Base-by-base conservation (phyloP, 345 rosid genomes). In the Mallotus nudiflorus region DNA sequence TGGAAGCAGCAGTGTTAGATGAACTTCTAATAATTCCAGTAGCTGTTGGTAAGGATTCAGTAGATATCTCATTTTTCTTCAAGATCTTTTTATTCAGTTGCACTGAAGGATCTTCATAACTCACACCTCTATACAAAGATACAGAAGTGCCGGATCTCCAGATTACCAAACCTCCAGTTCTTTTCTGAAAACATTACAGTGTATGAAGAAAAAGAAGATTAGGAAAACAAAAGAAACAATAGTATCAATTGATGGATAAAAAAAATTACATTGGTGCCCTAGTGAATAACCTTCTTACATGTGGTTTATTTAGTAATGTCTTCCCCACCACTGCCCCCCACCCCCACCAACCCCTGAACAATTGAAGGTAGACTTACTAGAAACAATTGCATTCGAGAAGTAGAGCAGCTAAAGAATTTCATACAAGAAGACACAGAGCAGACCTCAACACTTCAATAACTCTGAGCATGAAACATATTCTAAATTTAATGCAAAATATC, bases 131-230 rank as follows among this genome's bases (percentile, higher is more conserved):
- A 77, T 94, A 94, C 57, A 94, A 75, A 45, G 95, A 81, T 33
- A 91, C 77, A 31, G 98, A 77, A 65, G 94, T 83, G 58, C 96
- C 98, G 19, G 93, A 91, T 79, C 98, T 88, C 98, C 98, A 94
- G 67, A 94, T 83, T 73, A 94, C 98, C 83, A 94, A 81, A 39
- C 98, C 98, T 62, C 98, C 97, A 44, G 97, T 94, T 85, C 86
- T 94, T 83, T 85, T 89, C 98, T 91, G 86, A 27, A 48, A 66
- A 77, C 33, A 70, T 31, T 13, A 59, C 16, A 44, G 33, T n/a
- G 28, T 31, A 28, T n/a, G 35, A 24, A 48, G 25, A 19, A 58
- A 49, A 75, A 56, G 28, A 65, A 68, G 58, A 57, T 18, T 39
- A 58, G 65, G 56, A 16, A 13, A 60, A 52, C n/a, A n/a, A 55